Percentiles rank a stretch among this genome's conserved stretches.
Evolutionary conservation across 768 basidiomycete genomes (phyloP).

Genomic region (Lactarius evosmus): DNA sequence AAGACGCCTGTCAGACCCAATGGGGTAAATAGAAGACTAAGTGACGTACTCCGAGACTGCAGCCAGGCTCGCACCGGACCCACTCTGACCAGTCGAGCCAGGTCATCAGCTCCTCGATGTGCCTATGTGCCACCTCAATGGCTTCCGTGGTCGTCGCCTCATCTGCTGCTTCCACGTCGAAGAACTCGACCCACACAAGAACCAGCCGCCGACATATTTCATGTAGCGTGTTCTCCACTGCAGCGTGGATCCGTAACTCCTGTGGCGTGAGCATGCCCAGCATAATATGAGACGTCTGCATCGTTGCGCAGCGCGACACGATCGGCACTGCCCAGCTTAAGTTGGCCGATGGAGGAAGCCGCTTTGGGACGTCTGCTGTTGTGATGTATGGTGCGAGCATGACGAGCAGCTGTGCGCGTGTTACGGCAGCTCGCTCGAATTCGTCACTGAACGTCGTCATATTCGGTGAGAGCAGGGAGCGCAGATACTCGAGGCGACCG

Average conservation of each 20-base stretch:
- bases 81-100: conserved; percentile 31
- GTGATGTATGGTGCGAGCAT: conserved; percentile 36
- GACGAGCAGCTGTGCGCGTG: conserved; percentile 22
- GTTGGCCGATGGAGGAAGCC: conserved; percentile 3
- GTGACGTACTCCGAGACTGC: conserved; percentile 24
- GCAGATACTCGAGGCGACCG: conserved; percentile 41
- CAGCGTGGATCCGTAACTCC: conserved; percentile 22
- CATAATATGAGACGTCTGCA: conserved; percentile 1
- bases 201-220: conserved; percentile 25
- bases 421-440: conserved; percentile 4
- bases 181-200: conserved; percentile 25
- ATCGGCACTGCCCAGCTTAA: conserved; percentile 24
- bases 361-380: conserved; percentile 17
- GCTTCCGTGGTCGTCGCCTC: not conserved
- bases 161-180: conserved; percentile 25
- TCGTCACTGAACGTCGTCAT: conserved; percentile 4
- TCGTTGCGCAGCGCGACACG: conserved; percentile 24
- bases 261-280: conserved; percentile 23
- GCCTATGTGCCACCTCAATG: not conserved
- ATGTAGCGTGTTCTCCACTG: conserved; percentile 13
- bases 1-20: not conserved
- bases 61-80: conserved; percentile 25
- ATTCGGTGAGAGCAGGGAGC: conserved; percentile 36
- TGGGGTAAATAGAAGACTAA: not conserved
- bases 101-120: conserved; percentile 22